These are phyloP conservation scores for Climacium dendroides DNA, from an alignment of 225 moss, liverwort and hornwort genomes.

Conservation along the genomic window DNA sequence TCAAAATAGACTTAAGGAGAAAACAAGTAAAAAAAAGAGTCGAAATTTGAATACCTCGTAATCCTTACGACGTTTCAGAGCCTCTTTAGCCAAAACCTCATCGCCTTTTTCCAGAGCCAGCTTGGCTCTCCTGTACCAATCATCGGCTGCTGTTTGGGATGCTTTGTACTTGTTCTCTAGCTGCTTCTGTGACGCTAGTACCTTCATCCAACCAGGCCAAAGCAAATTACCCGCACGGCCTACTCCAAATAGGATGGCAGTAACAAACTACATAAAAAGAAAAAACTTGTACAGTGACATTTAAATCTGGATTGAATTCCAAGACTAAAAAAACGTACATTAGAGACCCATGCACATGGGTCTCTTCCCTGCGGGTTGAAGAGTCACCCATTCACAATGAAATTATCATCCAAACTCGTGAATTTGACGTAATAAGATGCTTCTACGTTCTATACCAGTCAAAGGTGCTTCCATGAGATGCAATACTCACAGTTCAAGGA, in stretches of 20 bases:
- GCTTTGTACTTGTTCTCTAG: slow-evolving; percentile 89
- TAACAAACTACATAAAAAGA: not conserved
- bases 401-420: not conserved
- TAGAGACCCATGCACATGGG: not conserved
- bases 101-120: slow-evolving; percentile 91
- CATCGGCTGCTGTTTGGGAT: slow-evolving; percentile 72
- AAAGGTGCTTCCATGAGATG: not conserved
- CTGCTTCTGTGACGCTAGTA: slow-evolving; percentile 93
- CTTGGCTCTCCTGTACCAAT: slow-evolving; percentile 98
- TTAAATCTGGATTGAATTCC: not conserved
- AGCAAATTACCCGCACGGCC: not conserved
- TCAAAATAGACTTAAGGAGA: not conserved
- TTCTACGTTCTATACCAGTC: not conserved
- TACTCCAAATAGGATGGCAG: not conserved
- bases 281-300: not conserved
- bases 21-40: not conserved
- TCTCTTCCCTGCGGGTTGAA: not conserved
- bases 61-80: slow-evolving; percentile 88
- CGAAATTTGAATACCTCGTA: slow-evolving; percentile 43
- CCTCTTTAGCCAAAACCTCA: slow-evolving; percentile 83
- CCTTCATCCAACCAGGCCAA: slow-evolving; percentile 27
- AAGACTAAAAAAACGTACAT: too few species aligned
- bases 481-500: not conserved
- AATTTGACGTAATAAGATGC: not conserved
- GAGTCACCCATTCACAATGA: not conserved